Conservation (phyloP, 192 early-diverging fungal genomes). For the Linnemannia hyalina region DNA sequence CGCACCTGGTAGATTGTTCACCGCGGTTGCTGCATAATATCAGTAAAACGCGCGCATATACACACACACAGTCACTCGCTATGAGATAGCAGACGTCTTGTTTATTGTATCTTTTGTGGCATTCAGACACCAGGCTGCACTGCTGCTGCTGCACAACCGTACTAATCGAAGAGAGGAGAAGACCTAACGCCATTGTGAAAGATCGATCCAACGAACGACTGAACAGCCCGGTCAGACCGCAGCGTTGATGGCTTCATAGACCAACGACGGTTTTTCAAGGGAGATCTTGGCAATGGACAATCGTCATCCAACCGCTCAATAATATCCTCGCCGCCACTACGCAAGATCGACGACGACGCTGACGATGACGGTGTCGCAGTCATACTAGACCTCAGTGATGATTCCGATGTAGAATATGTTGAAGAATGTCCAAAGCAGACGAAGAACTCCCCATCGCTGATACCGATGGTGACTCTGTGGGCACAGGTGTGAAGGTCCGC, state of each 20-base stretch:
- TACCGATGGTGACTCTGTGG: neutral
- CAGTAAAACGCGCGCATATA: too few relatives aligned
- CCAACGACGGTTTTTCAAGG: neutral
- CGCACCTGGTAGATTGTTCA: conserved; percentile 3
- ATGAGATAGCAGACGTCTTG: too few relatives aligned
- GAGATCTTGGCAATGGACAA: neutral
- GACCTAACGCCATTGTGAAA: neutral
- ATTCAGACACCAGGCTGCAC: too few relatives aligned
- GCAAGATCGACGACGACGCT: neutral
- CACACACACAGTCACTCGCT: too few relatives aligned
- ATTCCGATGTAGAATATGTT: neutral
- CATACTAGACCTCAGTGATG: neutral
- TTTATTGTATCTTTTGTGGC: too few relatives aligned
- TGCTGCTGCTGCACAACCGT: too few relatives aligned
- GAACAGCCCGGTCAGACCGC: conserved; percentile 5
- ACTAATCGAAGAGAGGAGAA: neutral
- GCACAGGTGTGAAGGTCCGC: neutral
- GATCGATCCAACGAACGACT: conserved; percentile 20
- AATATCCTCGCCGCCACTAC: neutral
- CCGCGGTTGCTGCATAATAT: conserved; percentile 7
- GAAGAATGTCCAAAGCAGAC: neutral
- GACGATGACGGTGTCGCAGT: neutral
- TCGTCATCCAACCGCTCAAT: neutral
- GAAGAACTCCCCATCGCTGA: neutral
- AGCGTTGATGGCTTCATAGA: neutral